phyloP scores from a whole-genome alignment of 306 rosid genomes.

The Acacia melanoxylon region DNA sequence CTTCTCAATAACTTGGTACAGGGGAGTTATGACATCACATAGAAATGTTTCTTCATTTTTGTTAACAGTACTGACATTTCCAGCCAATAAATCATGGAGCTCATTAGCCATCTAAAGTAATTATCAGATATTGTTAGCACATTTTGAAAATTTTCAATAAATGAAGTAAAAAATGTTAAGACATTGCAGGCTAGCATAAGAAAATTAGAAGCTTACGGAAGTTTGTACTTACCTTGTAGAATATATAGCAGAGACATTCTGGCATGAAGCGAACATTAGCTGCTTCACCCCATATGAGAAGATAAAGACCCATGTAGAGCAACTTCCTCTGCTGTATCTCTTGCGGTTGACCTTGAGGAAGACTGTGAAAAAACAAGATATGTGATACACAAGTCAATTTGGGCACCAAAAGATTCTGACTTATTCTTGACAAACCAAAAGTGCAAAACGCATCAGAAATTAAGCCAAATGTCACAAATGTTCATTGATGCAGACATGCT shows the following conservation, averaged over 20 bases:
- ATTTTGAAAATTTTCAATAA: background rate
- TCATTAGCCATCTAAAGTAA: slow-evolving; percentile 65
- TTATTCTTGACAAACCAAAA: slow-evolving; percentile 9
- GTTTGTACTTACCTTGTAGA: slow-evolving; percentile 61
- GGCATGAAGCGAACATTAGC: slow-evolving; percentile 84
- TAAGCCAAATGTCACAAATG: background rate
- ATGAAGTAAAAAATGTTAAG: background rate
- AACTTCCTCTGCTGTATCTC: slow-evolving; percentile 84
- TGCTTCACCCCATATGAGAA: slow-evolving; percentile 95
- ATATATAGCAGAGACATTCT: slow-evolving; percentile 81
- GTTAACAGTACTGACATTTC: slow-evolving; percentile 74
- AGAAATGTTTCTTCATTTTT: slow-evolving; percentile 76
- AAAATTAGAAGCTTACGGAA: background rate
- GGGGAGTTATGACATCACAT: slow-evolving; percentile 68
- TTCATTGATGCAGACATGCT: background rate
- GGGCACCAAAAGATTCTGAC: slow-evolving; percentile 20
- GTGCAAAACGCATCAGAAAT: background rate
- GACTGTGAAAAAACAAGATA: slow-evolving; percentile 43
- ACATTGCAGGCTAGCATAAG: slow-evolving; percentile 6
- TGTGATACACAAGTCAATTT: slow-evolving; percentile 1
- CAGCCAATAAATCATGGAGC: slow-evolving; percentile 72
- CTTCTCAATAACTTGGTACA: slow-evolving; percentile 69
- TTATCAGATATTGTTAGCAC: slow-evolving; percentile 17
- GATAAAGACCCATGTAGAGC: slow-evolving; percentile 84
- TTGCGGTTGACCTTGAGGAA: slow-evolving; percentile 66